Evolutionary conservation across 2,329 filamentous ascomycete genomes (phyloP).

Genomic region (Botrytis tulipae): DNA sequence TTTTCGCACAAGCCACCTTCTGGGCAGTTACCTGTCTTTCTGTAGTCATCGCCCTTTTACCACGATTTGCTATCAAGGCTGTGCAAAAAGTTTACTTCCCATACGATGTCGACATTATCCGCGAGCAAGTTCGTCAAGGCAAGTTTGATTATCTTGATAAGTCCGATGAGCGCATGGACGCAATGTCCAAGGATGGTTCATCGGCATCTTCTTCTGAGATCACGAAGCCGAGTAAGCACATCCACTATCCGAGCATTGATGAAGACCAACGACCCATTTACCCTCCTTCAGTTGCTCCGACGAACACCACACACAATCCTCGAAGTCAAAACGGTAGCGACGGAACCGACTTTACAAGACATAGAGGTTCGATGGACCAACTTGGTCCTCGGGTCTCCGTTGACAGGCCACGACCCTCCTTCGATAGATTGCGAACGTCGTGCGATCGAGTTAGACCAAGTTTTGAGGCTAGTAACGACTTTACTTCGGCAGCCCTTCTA

Average conservation of each 20-base stretch:
- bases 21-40: constrained; percentile 83
- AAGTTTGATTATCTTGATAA: constrained; percentile 70
- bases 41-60: constrained; percentile 78
- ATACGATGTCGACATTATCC: constrained; percentile 90
- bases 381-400: constrained; percentile 29
- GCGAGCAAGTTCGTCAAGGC: constrained; percentile 83
- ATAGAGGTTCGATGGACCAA: constrained; percentile 58
- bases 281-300: constrained; percentile 80
- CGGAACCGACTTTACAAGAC: constrained; percentile 82
- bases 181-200: constrained; percentile 44
- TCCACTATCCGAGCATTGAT: constrained; percentile 64
- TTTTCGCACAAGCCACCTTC: constrained; percentile 79
- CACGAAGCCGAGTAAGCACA: constrained; percentile 49
- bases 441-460: constrained; percentile 83
- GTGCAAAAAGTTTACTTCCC: constrained; percentile 94
- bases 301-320: constrained; percentile 73
- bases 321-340: constrained; percentile 89
- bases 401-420: constrained; percentile 76
- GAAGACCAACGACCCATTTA: constrained; percentile 93
- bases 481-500: constrained; percentile 84
- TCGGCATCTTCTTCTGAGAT: constrained; percentile 61
- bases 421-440: constrained; percentile 79
- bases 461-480: constrained; percentile 86
- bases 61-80: constrained; percentile 81
- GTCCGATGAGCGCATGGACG: constrained; percentile 26